A percentile compares a stretch with the other conserved stretches of the same genome.
Conservation (phyloP, 768 basidiomycete species). For the Boletus bicolor region DNA sequence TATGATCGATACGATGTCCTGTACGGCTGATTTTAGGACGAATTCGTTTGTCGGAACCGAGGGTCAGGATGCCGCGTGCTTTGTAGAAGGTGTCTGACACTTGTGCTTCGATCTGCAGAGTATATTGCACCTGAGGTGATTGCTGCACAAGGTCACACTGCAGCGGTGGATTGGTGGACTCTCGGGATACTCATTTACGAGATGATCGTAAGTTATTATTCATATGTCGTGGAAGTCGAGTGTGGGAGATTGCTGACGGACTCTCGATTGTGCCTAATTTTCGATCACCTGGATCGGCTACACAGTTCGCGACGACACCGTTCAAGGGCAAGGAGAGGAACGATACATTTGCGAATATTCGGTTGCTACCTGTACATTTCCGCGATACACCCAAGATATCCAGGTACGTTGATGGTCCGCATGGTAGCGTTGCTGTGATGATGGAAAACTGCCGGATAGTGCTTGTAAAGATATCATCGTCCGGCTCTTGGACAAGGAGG, state of each 20-base stretch:
- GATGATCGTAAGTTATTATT: slow-evolving; percentile 80
- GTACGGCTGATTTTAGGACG: slow-evolving; percentile 95
- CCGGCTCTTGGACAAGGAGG: slow-evolving; percentile 89
- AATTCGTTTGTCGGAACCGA: slow-evolving; percentile 99
- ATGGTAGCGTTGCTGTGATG: background rate
- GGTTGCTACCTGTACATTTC: slow-evolving; percentile 81
- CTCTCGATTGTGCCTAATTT: slow-evolving; percentile 29
- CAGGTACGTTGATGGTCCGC: slow-evolving; percentile 43
- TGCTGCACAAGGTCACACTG: slow-evolving; percentile 92
- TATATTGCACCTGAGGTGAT: slow-evolving; percentile 99
- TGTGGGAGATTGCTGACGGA: slow-evolving; percentile 34
- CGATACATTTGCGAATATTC: slow-evolving; percentile 96
- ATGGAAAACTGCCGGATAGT: slow-evolving; percentile 39
- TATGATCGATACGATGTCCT: slow-evolving; percentile 94
- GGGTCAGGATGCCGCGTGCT: slow-evolving; percentile 49
- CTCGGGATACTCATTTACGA: slow-evolving; percentile 97
- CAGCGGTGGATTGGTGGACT: slow-evolving; percentile 99
- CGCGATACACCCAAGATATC: slow-evolving; percentile 80
- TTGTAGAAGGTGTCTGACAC: slow-evolving; percentile 14
- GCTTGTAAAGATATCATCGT: slow-evolving; percentile 84
- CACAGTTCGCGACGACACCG: slow-evolving; percentile 94
- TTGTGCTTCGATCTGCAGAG: slow-evolving; percentile 48
- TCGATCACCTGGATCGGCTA: slow-evolving; percentile 16
- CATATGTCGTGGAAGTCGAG: slow-evolving; percentile 10
- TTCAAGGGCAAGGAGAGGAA: slow-evolving; percentile 96